phyloP scores from a whole-genome alignment of 257 asterid genomes.

The Solanum clarkiae region DNA sequence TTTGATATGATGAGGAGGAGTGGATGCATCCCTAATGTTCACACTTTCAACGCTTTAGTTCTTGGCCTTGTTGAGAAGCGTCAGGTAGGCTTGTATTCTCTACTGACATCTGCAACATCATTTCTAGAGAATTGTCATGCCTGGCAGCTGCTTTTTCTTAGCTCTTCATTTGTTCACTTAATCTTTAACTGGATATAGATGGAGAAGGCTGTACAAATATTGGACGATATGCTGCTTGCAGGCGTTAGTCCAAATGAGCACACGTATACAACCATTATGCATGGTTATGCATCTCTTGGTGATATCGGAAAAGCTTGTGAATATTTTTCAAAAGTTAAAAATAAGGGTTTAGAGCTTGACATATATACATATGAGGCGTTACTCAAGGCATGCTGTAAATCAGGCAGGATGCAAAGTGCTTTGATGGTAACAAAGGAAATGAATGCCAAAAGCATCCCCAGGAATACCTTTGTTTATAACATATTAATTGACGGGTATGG shows the following conservation, averaged over 20 bases:
- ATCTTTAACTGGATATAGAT: slow-evolving; percentile 31
- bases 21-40: slow-evolving; percentile 89
- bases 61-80: slow-evolving; percentile 89
- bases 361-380: slow-evolving; percentile 84
- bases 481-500: slow-evolving; percentile 93
- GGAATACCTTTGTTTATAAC: slow-evolving; percentile 88
- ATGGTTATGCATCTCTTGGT: slow-evolving; percentile 92
- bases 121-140: background rate
- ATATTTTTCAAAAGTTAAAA: slow-evolving; percentile 66
- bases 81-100: slow-evolving; percentile 33
- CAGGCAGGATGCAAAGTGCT: slow-evolving; percentile 99
- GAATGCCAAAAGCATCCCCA: slow-evolving; percentile 57
- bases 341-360: slow-evolving; percentile 82
- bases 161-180: background rate
- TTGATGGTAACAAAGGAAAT: slow-evolving; percentile 84
- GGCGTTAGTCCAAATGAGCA: slow-evolving; percentile 73
- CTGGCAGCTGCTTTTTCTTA: background rate
- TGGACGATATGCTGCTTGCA: slow-evolving; percentile 79
- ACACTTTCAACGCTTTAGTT: slow-evolving; percentile 72
- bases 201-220: slow-evolving; percentile 65
- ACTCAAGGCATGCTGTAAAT: slow-evolving; percentile 96
- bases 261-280: slow-evolving; percentile 89
- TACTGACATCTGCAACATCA: background rate
- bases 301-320: slow-evolving; percentile 92
- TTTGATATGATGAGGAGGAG: slow-evolving; percentile 82